phyloP scores from a whole-genome alignment of 495 filamentous ascomycete genomes.

The Melanomma pulvis-pyrius region DNA sequence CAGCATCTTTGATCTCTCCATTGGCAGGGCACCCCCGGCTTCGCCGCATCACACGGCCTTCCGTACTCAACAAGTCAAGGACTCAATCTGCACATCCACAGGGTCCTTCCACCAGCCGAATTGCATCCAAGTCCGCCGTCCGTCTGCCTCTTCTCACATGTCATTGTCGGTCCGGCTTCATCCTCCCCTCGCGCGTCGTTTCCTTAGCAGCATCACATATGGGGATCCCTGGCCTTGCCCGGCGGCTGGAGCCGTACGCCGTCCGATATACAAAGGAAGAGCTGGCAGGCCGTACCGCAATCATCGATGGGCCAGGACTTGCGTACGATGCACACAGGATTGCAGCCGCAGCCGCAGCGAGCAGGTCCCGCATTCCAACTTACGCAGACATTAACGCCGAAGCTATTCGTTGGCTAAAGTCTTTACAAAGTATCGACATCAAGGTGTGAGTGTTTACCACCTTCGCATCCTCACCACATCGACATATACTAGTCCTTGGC shows the following conservation, averaged over 20 bases:
- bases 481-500: conserved; percentile 2
- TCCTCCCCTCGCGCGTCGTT: neutral
- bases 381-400: conserved; percentile 24
- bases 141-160: neutral
- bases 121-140: conserved; percentile 16
- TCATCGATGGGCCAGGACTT: conserved; percentile 37
- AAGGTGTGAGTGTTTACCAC: conserved; percentile 30
- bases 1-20: conserved; percentile 1
- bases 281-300: conserved; percentile 4
- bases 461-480: neutral
- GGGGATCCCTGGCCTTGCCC: conserved; percentile 28
- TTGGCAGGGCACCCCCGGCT: conserved; percentile 10
- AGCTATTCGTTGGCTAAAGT: conserved; percentile 28
- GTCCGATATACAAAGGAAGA: conserved; percentile 8
- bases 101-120: neutral
- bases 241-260: conserved; percentile 29
- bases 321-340: conserved; percentile 27
- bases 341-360: neutral
- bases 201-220: conserved; percentile 8
- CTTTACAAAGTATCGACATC: conserved; percentile 15
- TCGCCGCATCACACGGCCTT: conserved; percentile 24
- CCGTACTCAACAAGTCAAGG: conserved; percentile 14
- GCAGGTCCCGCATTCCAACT: conserved; percentile 10
- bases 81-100: conserved; percentile 12
- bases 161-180: neutral